Percentiles rank a stretch among this genome's conserved stretches.
phyloP scores from a whole-genome alignment of 345 rosid species.

The Gossypium thurberi region DNA sequence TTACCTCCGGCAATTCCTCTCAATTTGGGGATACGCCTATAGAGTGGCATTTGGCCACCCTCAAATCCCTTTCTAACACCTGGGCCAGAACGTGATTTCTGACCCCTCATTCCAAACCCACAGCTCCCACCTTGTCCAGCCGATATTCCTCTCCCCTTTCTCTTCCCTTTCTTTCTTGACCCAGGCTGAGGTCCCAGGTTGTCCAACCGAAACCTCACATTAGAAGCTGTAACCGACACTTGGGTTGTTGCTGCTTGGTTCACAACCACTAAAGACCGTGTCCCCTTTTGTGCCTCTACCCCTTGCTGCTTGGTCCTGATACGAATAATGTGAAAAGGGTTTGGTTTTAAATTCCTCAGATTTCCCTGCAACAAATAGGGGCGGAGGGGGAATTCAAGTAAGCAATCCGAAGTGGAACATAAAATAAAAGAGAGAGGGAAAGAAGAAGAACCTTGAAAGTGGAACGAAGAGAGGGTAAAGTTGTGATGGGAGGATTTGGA shows the following conservation, averaged over 20 bases:
- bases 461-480: conserved; percentile 16
- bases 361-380: conserved; percentile 28
- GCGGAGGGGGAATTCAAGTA: not conserved
- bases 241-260: conserved; percentile 29
- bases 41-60: conserved; percentile 94
- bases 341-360: conserved; percentile 23
- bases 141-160: conserved; percentile 88
- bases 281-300: too few species aligned
- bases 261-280: conserved; percentile 21
- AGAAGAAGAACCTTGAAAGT: conserved; percentile 26
- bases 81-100: conserved; percentile 92
- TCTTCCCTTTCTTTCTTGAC: conserved; percentile 79
- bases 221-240: conserved; percentile 13
- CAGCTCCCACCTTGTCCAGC: conserved; percentile 98
- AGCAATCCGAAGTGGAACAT: not conserved
- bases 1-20: conserved; percentile 40
- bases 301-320: conserved; percentile 15
- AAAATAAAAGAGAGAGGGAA: not conserved
- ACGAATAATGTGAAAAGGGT: conserved; percentile 22
- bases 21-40: conserved; percentile 87
- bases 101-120: conserved; percentile 99
- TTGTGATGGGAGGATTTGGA: conserved; percentile 21
- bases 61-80: conserved; percentile 88
- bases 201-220: conserved; percentile 58
- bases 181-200: conserved; percentile 90